A percentile compares a stretch with the other conserved stretches of the same genome.
Evolutionary conservation across 495 filamentous ascomycete species (phyloP).

Genomic region (Trichoderma gamsii): DNA sequence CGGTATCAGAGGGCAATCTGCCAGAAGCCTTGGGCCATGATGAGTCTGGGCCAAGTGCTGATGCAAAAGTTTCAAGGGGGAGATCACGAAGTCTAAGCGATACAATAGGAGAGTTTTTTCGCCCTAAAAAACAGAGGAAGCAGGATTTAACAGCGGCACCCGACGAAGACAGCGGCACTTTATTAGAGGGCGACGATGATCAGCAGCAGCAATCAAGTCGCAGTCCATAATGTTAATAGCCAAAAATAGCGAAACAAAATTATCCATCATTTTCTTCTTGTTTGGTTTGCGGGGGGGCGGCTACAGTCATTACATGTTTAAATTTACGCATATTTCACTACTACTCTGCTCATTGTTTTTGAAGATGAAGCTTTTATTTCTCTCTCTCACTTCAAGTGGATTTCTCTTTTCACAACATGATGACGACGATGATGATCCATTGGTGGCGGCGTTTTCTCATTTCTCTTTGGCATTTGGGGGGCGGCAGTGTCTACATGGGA

Average conservation of each 20-base stretch:
- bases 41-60: conserved; percentile 21
- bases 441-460: not conserved
- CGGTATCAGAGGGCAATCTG: conserved; percentile 14
- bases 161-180: not conserved
- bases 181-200: conserved; percentile 5
- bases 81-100: conserved; percentile 43
- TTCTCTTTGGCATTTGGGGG: not conserved
- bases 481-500: not conserved
- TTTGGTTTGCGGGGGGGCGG: not conserved
- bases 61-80: conserved; percentile 17
- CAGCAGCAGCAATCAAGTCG: not conserved
- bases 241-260: not conserved
- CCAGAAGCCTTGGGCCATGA: conserved; percentile 18
- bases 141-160: conserved; percentile 15
- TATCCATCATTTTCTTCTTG: not conserved
- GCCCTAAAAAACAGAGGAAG: conserved; percentile 24
- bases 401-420: not conserved
- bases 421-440: not conserved
- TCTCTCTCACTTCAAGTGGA: no score
- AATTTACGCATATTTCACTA: conserved; percentile 2
- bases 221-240: conserved; percentile 2
- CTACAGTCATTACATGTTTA: conserved; percentile 8
- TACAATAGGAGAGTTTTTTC: conserved; percentile 42
- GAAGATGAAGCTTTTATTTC: not conserved
- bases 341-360: not conserved